Evolutionary conservation across 371 early-diverging fungal genomes (phyloP).

Genomic region (Mucor mucedo): DNA sequence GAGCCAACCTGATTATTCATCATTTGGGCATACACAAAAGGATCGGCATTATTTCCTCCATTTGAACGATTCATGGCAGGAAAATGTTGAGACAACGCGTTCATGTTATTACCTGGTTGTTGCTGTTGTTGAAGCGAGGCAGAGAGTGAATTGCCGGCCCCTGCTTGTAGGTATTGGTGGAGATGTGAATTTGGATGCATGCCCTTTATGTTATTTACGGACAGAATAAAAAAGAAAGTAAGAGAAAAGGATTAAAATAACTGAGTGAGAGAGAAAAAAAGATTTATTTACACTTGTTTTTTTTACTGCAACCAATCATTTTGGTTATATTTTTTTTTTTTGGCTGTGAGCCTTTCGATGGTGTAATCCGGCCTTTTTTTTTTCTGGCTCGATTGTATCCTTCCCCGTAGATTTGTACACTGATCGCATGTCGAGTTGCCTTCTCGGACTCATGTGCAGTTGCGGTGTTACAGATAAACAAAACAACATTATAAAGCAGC

Average conservation of each 20-base stretch:
- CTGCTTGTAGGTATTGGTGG: slow-evolving; percentile 49
- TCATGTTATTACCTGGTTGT: slow-evolving; percentile 18
- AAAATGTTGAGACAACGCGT: slow-evolving; percentile 48
- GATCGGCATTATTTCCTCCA: slow-evolving; percentile 30
- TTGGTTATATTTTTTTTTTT: no score
- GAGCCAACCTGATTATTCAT: slow-evolving; percentile 26
- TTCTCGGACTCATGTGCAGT: no score
- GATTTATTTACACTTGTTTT: neutral
- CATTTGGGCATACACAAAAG: slow-evolving; percentile 40
- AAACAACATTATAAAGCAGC: no score
- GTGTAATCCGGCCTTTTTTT: no score
- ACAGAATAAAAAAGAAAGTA: neutral
- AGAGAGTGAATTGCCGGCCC: slow-evolving; percentile 29
- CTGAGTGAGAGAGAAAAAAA: neutral
- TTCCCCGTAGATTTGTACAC: no score
- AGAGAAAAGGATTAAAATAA: slow-evolving; percentile 1
- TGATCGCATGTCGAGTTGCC: no score
- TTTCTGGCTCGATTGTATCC: no score
- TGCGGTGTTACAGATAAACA: no score
- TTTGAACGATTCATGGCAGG: slow-evolving; percentile 28
- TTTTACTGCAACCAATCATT: neutral
- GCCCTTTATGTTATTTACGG: neutral
- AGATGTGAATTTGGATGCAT: slow-evolving; percentile 23
- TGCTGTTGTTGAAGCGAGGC: slow-evolving; percentile 20
- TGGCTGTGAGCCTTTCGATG: no score